Evolutionary conservation across 1,139 yeast genomes (phyloP).

Genomic region (Geotrichum citri-aurantii): DNA sequence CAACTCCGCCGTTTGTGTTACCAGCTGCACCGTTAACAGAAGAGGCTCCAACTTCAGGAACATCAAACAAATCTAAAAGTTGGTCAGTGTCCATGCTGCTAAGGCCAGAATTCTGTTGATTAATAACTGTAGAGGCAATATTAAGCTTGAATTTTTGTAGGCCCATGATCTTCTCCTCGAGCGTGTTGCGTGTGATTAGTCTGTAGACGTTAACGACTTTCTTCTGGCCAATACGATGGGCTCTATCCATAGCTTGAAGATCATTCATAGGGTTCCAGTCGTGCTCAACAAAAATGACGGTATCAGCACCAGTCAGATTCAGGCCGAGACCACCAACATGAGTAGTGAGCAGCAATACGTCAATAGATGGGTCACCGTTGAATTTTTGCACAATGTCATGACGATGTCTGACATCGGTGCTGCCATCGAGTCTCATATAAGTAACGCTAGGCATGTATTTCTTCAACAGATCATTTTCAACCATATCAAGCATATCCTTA

Average conservation of each 20-base stretch:
- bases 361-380: constrained; percentile 95
- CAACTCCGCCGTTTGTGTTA: constrained; percentile 24
- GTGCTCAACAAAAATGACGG: constrained; percentile 96
- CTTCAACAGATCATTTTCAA: constrained; percentile 79
- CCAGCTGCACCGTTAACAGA: constrained; percentile 37
- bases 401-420: constrained; percentile 87
- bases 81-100: constrained; percentile 97
- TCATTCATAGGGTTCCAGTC: constrained; percentile 99
- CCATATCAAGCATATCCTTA: constrained; percentile 96
- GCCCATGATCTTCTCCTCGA: constrained; percentile 98
- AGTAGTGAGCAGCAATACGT: constrained; percentile 83
- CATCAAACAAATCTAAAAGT: constrained; percentile 80
- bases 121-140: constrained; percentile 91
- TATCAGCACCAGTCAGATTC: constrained; percentile 96
- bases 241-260: constrained; percentile 98
- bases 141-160: constrained; percentile 95
- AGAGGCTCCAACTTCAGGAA: constrained; percentile 47
- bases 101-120: constrained; percentile 92
- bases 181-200: constrained; percentile 82
- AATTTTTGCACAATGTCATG: constrained; percentile 88
- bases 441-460: constrained; percentile 87
- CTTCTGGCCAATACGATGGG: constrained; percentile 96
- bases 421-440: constrained; percentile 91
- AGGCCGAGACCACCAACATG: constrained; percentile 98
- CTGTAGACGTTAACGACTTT: constrained; percentile 94